These are phyloP conservation scores for Trematosphaeria pertusa DNA, from an alignment of 2,329 filamentous ascomycete species.

Conservation along the genomic window DNA sequence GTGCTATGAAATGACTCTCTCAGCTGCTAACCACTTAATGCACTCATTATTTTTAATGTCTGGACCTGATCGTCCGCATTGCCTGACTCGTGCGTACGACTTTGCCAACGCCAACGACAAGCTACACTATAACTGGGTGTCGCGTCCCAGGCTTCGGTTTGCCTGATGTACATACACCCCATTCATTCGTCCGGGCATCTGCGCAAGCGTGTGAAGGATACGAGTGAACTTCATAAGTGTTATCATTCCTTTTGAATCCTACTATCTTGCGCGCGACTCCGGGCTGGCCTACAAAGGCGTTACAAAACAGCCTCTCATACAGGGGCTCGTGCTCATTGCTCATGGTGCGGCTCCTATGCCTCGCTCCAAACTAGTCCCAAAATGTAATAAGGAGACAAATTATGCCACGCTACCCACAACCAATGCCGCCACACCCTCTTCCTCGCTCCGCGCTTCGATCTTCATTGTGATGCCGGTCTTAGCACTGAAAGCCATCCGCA, in stretches of 20 bases:
- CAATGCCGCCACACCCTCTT: slow-evolving; percentile 85
- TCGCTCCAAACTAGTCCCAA: neutral
- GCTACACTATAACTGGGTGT: too few relatives aligned
- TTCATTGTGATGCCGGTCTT: slow-evolving; percentile 96
- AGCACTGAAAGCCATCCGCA: slow-evolving; percentile 92
- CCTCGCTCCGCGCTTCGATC: slow-evolving; percentile 89
- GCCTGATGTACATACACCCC: too few relatives aligned
- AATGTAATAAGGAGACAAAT: neutral
- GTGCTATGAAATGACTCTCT: neutral
- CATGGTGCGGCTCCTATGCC: too few relatives aligned
- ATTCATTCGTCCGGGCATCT: too few relatives aligned
- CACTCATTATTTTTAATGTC: too few relatives aligned
- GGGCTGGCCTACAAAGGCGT: neutral
- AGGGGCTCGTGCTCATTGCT: neutral
- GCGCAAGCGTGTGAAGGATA: too few relatives aligned
- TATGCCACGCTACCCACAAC: slow-evolving; percentile 86
- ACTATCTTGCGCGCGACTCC: neutral
- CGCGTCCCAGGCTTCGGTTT: too few relatives aligned
- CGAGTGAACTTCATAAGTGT: neutral
- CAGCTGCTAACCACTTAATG: neutral
- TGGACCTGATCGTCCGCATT: too few relatives aligned
- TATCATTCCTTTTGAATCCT: neutral
- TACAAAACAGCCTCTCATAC: neutral
- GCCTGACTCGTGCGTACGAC: too few relatives aligned
- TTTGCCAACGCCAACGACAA: too few relatives aligned